Base-by-base conservation (phyloP, 2,329 filamentous ascomycete genomes). In the Westerdykella aurantiaca region DNA sequence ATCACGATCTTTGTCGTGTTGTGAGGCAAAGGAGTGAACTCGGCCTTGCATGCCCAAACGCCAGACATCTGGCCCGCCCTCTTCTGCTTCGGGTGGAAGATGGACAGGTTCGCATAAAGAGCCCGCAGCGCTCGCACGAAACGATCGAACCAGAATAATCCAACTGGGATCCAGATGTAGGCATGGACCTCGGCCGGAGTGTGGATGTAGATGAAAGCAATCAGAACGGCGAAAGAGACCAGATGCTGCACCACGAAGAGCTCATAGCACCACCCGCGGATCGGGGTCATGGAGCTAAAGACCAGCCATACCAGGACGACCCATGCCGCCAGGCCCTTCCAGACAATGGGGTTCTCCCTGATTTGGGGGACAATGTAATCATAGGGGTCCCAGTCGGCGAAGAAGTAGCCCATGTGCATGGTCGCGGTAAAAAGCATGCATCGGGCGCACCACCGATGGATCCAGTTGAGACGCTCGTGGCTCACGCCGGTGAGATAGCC, bases 361-460 rank as follows among this genome's bases (percentile, higher is more conserved):
- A 87, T 65, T 58, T 85, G 78, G 16, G 72, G 66, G 34, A 76
- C 65, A 23, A 85, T 72, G 45, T 83, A 79, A 43, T 79, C 74
- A 44, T 78, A 78, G 10, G 70, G 69, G 21, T 74, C 74, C 80
- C 83, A 87, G 57, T 82, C 76, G 2, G 70, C 69, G 66, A 81
- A 82, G 61, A 86, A 87, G 61, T 84, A 79, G 53, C 79, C 84
- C 47, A 85, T 82, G 54, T 88, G 84, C 3, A 86, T 74, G 1
- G 82, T 81, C 1, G 79, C 79, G 0, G 81, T 85, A 13, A 86
- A 68, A 31, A 87, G 76, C 68, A 87, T 78, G 43, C 81, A 83
- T 46, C 84, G 76, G 3, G 80, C 81, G 9, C 82, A 78, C 83
- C 84, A 88, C 47, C 84, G 76, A 56, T 88, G 84, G 41, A 86